Conservation (phyloP, 192 early-diverging fungal species). For the Umbelopsis sp. region DNA sequence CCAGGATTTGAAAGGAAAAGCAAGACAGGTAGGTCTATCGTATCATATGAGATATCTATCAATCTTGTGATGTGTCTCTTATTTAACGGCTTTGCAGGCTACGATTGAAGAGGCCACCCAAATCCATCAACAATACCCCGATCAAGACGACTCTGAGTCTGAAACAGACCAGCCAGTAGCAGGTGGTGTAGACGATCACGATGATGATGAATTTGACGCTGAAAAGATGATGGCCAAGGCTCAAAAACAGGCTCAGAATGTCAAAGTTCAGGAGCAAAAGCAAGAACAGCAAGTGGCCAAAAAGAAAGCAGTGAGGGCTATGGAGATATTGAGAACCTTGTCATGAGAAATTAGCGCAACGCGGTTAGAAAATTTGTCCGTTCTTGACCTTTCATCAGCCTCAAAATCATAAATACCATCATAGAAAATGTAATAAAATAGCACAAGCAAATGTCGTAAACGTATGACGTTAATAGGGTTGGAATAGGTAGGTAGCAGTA, state of each 20-base stretch:
- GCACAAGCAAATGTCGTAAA: no score
- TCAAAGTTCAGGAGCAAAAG: conserved; percentile 4
- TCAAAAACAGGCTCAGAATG: conserved; percentile 1
- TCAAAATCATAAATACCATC: no score
- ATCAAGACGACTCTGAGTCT: conserved; percentile 10
- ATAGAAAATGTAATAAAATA: no score
- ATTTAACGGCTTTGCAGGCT: conserved; percentile 9
- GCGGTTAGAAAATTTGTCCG: background rate
- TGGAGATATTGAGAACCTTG: conserved; percentile 6
- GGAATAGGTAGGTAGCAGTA: no score
- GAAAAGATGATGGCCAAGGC: conserved; percentile 35
- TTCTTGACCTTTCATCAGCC: no score
- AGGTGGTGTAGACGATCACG: conserved; percentile 18
- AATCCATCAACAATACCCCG: conserved; percentile 25
- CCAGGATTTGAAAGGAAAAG: conserved; percentile 36
- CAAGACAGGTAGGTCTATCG: conserved; percentile 27
- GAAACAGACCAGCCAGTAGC: conserved; percentile 11
- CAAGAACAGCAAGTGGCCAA: background rate
- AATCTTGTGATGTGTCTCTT: conserved; percentile 10
- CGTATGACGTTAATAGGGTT: background rate
- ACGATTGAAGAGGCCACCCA: conserved; percentile 36
- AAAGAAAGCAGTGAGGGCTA: background rate
- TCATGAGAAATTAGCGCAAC: background rate
- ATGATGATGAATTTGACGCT: conserved; percentile 42
- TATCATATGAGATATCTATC: background rate